Conservation (phyloP, 2,329 filamentous ascomycete genomes). For the Parastagonospora avenae region DNA sequence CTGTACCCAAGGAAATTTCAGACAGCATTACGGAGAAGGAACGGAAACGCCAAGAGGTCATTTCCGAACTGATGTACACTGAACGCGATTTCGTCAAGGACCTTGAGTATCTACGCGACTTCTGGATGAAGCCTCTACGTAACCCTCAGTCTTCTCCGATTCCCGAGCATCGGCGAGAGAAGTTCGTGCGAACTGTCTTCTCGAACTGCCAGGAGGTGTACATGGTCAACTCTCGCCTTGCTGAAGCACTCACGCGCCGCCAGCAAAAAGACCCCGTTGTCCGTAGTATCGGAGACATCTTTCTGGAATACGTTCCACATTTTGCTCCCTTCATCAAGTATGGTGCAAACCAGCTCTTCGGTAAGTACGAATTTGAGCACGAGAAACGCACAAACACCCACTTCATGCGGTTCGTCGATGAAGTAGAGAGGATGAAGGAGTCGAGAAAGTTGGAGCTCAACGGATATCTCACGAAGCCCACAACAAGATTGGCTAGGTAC, state of each 20-base stretch:
- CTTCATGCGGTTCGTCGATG: slow-evolving; percentile 92
- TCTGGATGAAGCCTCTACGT: slow-evolving; percentile 94
- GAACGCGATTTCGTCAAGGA: slow-evolving; percentile 99
- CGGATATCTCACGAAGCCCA: slow-evolving; percentile 96
- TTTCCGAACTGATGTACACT: slow-evolving; percentile 98
- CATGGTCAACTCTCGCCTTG: slow-evolving; percentile 85
- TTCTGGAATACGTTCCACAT: slow-evolving; percentile 86
- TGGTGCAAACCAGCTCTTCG: slow-evolving; percentile 92
- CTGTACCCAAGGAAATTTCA: slow-evolving; percentile 91
- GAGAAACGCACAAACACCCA: slow-evolving; percentile 84
- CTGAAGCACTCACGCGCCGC: slow-evolving; percentile 82
- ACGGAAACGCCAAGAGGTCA: slow-evolving; percentile 97
- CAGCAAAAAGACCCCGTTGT: slow-evolving; percentile 93
- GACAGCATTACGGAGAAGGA: slow-evolving; percentile 88
- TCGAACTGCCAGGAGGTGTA: slow-evolving; percentile 96
- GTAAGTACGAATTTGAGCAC: slow-evolving; percentile 97
- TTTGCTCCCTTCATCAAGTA: slow-evolving; percentile 98
- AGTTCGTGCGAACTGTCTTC: slow-evolving; percentile 92
- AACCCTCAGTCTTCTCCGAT: slow-evolving; percentile 76
- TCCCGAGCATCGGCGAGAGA: slow-evolving; percentile 82
- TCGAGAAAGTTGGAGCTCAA: slow-evolving; percentile 96
- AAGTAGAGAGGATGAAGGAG: slow-evolving; percentile 94
- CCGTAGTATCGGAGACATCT: slow-evolving; percentile 88
- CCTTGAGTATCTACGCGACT: slow-evolving; percentile 94
- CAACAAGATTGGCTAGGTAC: slow-evolving; percentile 91